Evolutionary conservation across 331 rosid genomes (phyloP).

Genomic region (Pyrus hybrid): DNA sequence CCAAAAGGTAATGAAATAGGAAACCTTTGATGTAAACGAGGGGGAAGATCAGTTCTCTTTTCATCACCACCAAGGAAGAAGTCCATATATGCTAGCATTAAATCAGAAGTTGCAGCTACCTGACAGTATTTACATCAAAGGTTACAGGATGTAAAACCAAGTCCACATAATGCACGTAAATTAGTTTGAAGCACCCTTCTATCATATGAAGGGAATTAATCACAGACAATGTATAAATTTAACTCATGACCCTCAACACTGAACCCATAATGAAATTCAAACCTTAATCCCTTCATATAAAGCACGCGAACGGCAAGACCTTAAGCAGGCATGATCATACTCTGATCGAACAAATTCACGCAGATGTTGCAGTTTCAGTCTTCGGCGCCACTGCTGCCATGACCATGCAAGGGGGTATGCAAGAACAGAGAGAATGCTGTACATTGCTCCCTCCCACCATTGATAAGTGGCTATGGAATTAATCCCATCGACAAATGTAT

Average conservation of each 20-base stretch:
- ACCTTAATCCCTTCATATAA: conserved; percentile 99
- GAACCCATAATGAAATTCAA: conserved; percentile 14
- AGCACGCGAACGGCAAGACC: conserved; percentile 97
- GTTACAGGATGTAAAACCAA: background rate
- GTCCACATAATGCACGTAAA: background rate
- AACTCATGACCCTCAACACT: background rate
- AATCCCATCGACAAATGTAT: conserved; percentile 85
- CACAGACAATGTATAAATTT: background rate
- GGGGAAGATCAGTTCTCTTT: conserved; percentile 92
- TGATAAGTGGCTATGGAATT: conserved; percentile 87
- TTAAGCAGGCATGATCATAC: conserved; percentile 91
- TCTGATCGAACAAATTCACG: conserved; percentile 97
- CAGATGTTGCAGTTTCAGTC: conserved; percentile 72
- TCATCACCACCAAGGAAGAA: conserved; percentile 99
- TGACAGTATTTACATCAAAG: conserved; percentile 13
- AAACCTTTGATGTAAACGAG: conserved; percentile 67
- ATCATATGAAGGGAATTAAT: background rate
- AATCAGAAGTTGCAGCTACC: conserved; percentile 95
- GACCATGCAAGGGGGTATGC: conserved; percentile 94
- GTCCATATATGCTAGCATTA: conserved; percentile 92
- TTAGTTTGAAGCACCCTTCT: background rate
- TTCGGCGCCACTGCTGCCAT: conserved; percentile 94
- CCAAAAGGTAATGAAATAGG: conserved; percentile 87
- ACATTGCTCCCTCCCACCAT: conserved; percentile 99
- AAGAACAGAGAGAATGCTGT: conserved; percentile 68